These are phyloP conservation scores for Microthlaspi erraticum DNA, from an alignment of 345 rosid species.

Conservation along the genomic window DNA sequence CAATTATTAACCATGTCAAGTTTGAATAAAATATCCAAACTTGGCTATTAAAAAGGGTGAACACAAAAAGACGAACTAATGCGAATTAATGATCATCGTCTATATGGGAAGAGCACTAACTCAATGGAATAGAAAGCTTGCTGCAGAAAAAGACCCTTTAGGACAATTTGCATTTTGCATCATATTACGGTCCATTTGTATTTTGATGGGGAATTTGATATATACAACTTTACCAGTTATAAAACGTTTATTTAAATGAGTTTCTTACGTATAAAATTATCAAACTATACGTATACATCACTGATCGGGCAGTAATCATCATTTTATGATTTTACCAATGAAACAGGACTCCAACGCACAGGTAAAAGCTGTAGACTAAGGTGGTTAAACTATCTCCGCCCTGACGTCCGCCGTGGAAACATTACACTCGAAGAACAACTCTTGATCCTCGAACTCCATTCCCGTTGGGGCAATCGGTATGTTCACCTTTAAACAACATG, in stretches of 20 bases:
- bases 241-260: constrained; percentile 26
- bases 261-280: constrained; percentile 42
- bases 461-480: constrained; percentile 95
- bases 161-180: constrained; percentile 46
- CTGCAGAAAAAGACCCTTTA: constrained; percentile 43
- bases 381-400: constrained; percentile 94
- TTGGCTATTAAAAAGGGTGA: constrained; percentile 28
- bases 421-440: constrained; percentile 93
- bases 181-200: constrained; percentile 32
- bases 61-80: constrained; percentile 33
- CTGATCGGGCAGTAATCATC: constrained; percentile 25
- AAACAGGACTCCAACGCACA: constrained; percentile 83
- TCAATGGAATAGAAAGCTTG: constrained; percentile 47
- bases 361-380: constrained; percentile 96
- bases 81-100: constrained; percentile 46
- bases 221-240: constrained; percentile 38
- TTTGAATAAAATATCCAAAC: constrained; percentile 35
- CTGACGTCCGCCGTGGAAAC: constrained; percentile 93
- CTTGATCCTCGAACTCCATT: constrained; percentile 90
- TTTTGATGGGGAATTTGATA: constrained; percentile 11
- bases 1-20: constrained; percentile 34
- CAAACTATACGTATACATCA: constrained; percentile 31
- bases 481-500: neutral
- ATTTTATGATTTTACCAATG: constrained; percentile 24
- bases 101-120: constrained; percentile 49